Evolutionary conservation across 1,284 basidiomycete genomes (phyloP).

Genomic region (Cronartium quercuum): DNA sequence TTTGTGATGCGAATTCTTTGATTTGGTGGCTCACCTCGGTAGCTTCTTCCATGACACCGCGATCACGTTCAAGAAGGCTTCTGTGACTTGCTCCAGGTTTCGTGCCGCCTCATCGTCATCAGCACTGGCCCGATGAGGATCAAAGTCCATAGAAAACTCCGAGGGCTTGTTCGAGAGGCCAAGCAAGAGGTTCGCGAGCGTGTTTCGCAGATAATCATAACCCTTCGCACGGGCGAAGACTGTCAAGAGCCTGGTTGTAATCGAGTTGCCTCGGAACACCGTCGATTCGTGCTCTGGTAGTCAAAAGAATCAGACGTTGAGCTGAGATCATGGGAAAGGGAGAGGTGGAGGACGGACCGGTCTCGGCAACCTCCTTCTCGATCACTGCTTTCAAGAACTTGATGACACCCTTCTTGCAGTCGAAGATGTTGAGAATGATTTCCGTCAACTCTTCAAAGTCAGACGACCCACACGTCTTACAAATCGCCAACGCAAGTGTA

Average conservation of each 20-base stretch:
- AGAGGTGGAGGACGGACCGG: constrained; percentile 54
- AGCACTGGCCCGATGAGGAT: constrained; percentile 53
- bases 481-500: constrained; percentile 69
- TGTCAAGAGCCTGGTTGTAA: constrained; percentile 73
- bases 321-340: background rate
- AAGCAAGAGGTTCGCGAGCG: constrained; percentile 69
- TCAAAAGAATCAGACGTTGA: background rate
- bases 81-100: constrained; percentile 67
- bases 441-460: constrained; percentile 74
- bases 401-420: constrained; percentile 64
- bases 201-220: constrained; percentile 73
- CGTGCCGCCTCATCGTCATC: constrained; percentile 38
- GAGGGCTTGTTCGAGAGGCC: constrained; percentile 65
- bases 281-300: constrained; percentile 64
- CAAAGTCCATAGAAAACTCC: constrained; percentile 71
- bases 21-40: constrained; percentile 58
- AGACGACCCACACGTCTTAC: constrained; percentile 68
- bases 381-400: constrained; percentile 72
- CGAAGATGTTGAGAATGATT: constrained; percentile 78
- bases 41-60: constrained; percentile 63
- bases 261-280: constrained; percentile 77
- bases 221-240: constrained; percentile 78
- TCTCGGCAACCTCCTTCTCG: constrained; percentile 70
- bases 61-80: constrained; percentile 69
- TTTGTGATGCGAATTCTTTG: background rate